Base-by-base conservation (phyloP, 768 basidiomycete species). In the Leccinum incarnatum region DNA sequence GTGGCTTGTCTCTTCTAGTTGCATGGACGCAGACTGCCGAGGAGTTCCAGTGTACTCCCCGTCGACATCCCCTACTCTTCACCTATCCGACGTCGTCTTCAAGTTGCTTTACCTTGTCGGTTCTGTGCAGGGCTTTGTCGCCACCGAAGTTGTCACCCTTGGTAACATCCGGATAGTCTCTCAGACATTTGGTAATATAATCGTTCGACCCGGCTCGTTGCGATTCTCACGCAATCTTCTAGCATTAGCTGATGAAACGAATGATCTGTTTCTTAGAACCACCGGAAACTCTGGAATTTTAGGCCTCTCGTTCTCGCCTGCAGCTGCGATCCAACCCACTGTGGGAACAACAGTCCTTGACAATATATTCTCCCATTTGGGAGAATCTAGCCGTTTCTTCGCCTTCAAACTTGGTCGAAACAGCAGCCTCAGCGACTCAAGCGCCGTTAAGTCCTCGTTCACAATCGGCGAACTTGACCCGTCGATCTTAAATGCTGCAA, bases 281-380 rank as follows among this genome's bases (percentile, higher is more conserved):
- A 78, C 78, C 1, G 79, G 78, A 19, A 80, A 81, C 59, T 84
- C 83, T 19, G 84, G 83, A 4, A 81, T 85, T 27, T 66, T 83
- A 14, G 85, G 85, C 5, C 77, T 86, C 29, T 73, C 79, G 0
- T 84, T 86, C 63, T 71, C 81, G 14, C 68, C 75, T 29, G 69
- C 73, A 30, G 81, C 82, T 3, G 71, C 80, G n/a, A 83, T 85
- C 17, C 65, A 72, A 29, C 60, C 73, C 34, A 77, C 74, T 0
- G 58, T 69, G n/a, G 83, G 85, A 32, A 70, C 64, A 2, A 78
- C 80, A 6, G 51, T 83, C 12, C 73, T 82, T 4, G 73, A 79
- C 53, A 86, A 83, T 61, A 62, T 85, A 25, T 74, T 84, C 51
- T 66, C 77, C 15, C 67, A 72, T 52, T 65, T 82, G 53, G 63